Percentiles rank a stretch among this genome's conserved stretches.
Conservation (phyloP, 257 asterid species). For the Rubia yunnanensis region DNA sequence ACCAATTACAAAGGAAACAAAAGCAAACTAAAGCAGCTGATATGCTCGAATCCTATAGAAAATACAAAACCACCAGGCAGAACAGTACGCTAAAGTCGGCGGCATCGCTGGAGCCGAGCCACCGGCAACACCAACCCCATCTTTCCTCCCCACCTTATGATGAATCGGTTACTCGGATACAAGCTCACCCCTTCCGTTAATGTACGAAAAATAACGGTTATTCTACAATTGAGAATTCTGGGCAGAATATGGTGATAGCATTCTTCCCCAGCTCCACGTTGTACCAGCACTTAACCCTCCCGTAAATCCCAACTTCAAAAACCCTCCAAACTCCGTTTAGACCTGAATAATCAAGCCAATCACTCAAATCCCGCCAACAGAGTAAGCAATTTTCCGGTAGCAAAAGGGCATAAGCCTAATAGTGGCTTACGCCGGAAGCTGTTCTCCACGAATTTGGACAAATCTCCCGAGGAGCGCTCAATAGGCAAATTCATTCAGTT, state of each 20-base stretch:
- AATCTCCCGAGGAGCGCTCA: conserved; percentile 28
- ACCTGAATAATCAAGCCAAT: conserved; percentile 11
- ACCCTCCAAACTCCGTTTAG: conserved; percentile 13
- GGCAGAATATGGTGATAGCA: conserved; percentile 43
- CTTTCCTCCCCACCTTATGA: too few relatives aligned
- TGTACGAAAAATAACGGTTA: too few relatives aligned
- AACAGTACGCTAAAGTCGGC: too few relatives aligned
- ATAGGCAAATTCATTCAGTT: conserved; percentile 22
- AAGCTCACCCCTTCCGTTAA: too few relatives aligned
- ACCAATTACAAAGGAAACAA: too few relatives aligned
- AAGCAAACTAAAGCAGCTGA: too few relatives aligned
- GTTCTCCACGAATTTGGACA: conserved; percentile 15
- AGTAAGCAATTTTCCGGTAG: conserved; percentile 2
- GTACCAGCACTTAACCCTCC: conserved; percentile 17
- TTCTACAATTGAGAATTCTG: background rate
- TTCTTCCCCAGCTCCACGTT: conserved; percentile 18
- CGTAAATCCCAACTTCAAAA: conserved; percentile 26
- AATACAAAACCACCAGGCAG: too few relatives aligned
- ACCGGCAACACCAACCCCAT: too few relatives aligned
- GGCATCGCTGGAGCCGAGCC: too few relatives aligned
- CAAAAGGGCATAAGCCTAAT: conserved; percentile 14
- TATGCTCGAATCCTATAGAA: too few relatives aligned
- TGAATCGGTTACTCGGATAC: too few relatives aligned
- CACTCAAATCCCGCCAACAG: conserved; percentile 11
- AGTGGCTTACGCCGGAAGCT: conserved; percentile 18